Conservation (phyloP, 176 grass and related monocot species). For the Cymbopogon citratus region DNA sequence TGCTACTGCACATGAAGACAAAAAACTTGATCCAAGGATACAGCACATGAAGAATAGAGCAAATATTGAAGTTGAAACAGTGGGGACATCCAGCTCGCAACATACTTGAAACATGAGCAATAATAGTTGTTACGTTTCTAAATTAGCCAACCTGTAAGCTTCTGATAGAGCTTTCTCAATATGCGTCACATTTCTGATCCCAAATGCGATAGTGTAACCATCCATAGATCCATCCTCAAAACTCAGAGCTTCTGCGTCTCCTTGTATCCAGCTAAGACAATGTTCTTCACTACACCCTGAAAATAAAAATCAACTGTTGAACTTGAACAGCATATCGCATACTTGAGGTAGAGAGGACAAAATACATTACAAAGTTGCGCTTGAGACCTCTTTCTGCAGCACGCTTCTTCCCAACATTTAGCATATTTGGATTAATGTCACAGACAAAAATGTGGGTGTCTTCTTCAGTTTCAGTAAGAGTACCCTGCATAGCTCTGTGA, state of each 20-base stretch:
- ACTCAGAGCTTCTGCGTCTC: constrained; percentile 85
- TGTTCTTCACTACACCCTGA: constrained; percentile 46
- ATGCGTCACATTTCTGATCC: constrained; percentile 92
- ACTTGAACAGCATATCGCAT: not conserved
- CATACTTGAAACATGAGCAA: not conserved
- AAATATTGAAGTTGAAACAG: not conserved
- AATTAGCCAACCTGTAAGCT: constrained; percentile 60
- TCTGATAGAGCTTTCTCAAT: constrained; percentile 88
- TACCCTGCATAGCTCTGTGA: constrained; percentile 47
- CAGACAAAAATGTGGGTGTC: constrained; percentile 84
- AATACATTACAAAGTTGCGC: not conserved
- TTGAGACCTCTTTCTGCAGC: constrained; percentile 64
- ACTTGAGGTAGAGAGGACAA: constrained; percentile 9
- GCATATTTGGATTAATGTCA: constrained; percentile 95
- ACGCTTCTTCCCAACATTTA: constrained; percentile 81
- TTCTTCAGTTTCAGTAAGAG: constrained; percentile 56
- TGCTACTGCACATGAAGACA: not conserved
- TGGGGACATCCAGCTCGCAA: not conserved
- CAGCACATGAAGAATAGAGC: not conserved
- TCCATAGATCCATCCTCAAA: constrained; percentile 91
- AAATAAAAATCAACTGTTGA: constrained; percentile 21
- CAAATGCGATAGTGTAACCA: constrained; percentile 92
- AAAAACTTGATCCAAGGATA: not conserved
- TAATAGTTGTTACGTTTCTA: not conserved
- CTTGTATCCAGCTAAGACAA: constrained; percentile 76